phyloP scores from a whole-genome alignment of 2,329 filamentous ascomycete genomes.

The Exserohilum turcica region DNA sequence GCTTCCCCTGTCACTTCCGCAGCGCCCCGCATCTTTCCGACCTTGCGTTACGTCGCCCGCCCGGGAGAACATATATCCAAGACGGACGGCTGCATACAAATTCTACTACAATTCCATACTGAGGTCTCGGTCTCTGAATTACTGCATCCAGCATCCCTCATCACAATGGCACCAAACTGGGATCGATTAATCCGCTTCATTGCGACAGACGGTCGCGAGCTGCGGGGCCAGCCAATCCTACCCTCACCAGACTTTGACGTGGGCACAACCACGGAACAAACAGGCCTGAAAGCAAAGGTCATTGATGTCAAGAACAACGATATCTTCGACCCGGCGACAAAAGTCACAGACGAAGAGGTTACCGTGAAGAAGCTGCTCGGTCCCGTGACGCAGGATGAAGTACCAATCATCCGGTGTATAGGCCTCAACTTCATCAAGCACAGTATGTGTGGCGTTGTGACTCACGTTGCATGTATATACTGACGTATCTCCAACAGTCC shows the following conservation, averaged over 20 bases:
- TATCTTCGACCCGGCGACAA: slow-evolving; percentile 57
- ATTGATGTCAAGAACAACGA: slow-evolving; percentile 55
- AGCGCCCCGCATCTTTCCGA: slow-evolving; percentile 21
- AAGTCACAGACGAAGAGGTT: slow-evolving; percentile 60
- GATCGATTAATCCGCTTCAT: slow-evolving; percentile 61
- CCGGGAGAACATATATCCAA: slow-evolving; percentile 31
- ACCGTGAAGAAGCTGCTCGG: slow-evolving; percentile 61
- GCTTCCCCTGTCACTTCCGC: slow-evolving; percentile 13
- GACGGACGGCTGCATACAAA: background rate
- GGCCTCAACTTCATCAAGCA: slow-evolving; percentile 66
- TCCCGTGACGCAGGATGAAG: slow-evolving; percentile 57
- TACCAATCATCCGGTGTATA: slow-evolving; percentile 63
- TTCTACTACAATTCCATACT: background rate
- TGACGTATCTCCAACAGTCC: slow-evolving; percentile 45
- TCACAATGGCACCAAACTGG: slow-evolving; percentile 49
- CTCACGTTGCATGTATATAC: too few relatives aligned
- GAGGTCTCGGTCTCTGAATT: background rate
- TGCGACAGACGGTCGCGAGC: slow-evolving; percentile 56
- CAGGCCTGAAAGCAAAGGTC: slow-evolving; percentile 58
- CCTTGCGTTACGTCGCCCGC: slow-evolving; percentile 11
- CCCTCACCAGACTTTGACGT: slow-evolving; percentile 55
- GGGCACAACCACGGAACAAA: slow-evolving; percentile 54
- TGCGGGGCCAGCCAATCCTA: slow-evolving; percentile 60
- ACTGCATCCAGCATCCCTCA: background rate
- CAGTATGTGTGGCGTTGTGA: slow-evolving; percentile 32